Conservation (phyloP, 225 moss, liverwort and hornwort species). For the Asterella californica region DNA sequence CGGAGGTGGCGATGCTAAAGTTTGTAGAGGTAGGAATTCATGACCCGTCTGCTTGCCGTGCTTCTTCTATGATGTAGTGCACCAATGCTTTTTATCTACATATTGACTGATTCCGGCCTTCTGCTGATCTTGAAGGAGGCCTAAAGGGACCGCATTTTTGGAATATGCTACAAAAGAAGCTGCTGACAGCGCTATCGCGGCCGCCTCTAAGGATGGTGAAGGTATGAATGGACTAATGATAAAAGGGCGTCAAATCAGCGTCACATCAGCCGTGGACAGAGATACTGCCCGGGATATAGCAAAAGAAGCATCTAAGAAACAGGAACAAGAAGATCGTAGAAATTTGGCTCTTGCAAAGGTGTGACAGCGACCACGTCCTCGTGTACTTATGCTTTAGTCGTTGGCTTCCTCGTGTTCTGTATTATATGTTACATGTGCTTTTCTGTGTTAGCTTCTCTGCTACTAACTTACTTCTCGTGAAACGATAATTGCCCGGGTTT, state of each 20-base stretch:
- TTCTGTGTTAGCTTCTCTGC: neutral
- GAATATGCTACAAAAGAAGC: slow-evolving; percentile 71
- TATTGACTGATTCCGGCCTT: neutral
- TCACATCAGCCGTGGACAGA: slow-evolving; percentile 84
- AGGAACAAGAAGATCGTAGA: slow-evolving; percentile 79
- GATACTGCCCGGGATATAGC: slow-evolving; percentile 85
- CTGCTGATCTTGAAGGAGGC: slow-evolving; percentile 45
- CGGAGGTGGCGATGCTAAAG: neutral
- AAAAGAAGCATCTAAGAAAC: slow-evolving; percentile 64
- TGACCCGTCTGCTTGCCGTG: neutral
- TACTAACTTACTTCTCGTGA: neutral
- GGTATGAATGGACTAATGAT: slow-evolving; percentile 60
- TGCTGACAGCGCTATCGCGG: slow-evolving; percentile 64
- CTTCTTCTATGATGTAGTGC: neutral
- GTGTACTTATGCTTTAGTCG: neutral
- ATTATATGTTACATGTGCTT: too few relatives aligned
- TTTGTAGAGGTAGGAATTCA: neutral
- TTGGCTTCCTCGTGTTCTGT: neutral
- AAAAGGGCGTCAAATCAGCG: slow-evolving; percentile 62
- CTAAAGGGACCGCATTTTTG: slow-evolving; percentile 95
- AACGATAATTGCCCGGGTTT: slow-evolving; percentile 6
- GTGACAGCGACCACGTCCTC: neutral
- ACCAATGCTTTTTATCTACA: neutral
- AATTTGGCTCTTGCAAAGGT: slow-evolving; percentile 92
- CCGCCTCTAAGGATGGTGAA: slow-evolving; percentile 46